Evolutionary conservation across 1,284 basidiomycete species (phyloP).

Genomic region (Pascua sp.): DNA sequence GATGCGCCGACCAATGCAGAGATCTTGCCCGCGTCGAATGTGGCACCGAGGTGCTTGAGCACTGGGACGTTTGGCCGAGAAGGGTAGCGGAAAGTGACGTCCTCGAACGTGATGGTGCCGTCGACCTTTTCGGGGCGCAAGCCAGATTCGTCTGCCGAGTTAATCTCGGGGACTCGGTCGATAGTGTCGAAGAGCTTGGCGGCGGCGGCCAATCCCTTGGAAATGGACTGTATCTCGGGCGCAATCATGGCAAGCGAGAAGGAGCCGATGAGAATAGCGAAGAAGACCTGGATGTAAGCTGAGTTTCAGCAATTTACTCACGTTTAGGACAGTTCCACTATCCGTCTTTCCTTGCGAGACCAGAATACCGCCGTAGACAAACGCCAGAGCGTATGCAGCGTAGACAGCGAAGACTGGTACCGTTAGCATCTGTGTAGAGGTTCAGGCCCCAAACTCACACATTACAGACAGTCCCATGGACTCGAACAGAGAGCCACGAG

Average conservation of each 20-base stretch:
- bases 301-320: not conserved
- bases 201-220: slow-evolving; percentile 80
- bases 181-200: slow-evolving; percentile 90
- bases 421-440: not conserved
- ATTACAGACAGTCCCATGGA: slow-evolving; percentile 63
- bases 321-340: slow-evolving; percentile 71
- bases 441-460: slow-evolving; percentile 27
- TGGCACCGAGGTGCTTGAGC: slow-evolving; percentile 60
- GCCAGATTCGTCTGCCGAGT: slow-evolving; percentile 69
- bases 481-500: slow-evolving; percentile 63
- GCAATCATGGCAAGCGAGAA: slow-evolving; percentile 66
- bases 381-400: slow-evolving; percentile 47
- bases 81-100: slow-evolving; percentile 86
- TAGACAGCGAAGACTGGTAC: slow-evolving; percentile 81
- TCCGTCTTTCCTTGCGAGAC: slow-evolving; percentile 53
- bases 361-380: slow-evolving; percentile 50
- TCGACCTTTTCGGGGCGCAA: slow-evolving; percentile 65
- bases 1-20: slow-evolving; percentile 85
- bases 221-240: slow-evolving; percentile 80
- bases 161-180: slow-evolving; percentile 74
- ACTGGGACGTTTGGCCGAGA: slow-evolving; percentile 82
- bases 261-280: slow-evolving; percentile 81
- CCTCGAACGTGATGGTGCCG: slow-evolving; percentile 71
- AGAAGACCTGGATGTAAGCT: slow-evolving; percentile 52
- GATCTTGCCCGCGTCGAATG: slow-evolving; percentile 59